Percentiles rank a stretch among this genome's conserved stretches.
phyloP scores from a whole-genome alignment of 2,329 filamentous ascomycete genomes.

The Apiospora saccharicola region DNA sequence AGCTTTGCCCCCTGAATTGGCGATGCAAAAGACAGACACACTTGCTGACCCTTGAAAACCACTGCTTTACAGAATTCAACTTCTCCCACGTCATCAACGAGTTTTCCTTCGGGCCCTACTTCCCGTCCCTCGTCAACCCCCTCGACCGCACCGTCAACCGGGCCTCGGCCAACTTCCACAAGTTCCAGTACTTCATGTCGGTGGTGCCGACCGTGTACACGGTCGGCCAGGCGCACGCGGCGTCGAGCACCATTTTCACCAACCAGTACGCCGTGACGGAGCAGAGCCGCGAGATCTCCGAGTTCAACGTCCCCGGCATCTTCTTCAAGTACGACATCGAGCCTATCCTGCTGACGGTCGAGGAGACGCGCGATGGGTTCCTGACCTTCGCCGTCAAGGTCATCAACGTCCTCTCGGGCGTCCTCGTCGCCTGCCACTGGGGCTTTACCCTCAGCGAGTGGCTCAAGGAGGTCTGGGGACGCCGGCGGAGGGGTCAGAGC shows the following conservation, averaged over 20 bases:
- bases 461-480: slow-evolving; percentile 64
- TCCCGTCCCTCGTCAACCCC: slow-evolving; percentile 90
- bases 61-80: slow-evolving; percentile 78
- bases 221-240: slow-evolving; percentile 53
- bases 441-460: slow-evolving; percentile 85
- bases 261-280: slow-evolving; percentile 99
- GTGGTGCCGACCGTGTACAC: slow-evolving; percentile 95
- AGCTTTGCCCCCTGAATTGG: background rate
- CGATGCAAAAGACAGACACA: background rate
- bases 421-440: slow-evolving; percentile 94
- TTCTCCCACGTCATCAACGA: slow-evolving; percentile 97
- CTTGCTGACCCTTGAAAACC: background rate
- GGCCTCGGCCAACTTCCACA: slow-evolving; percentile 83
- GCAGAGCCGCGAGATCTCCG: slow-evolving; percentile 75
- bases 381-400: slow-evolving; percentile 80
- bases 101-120: slow-evolving; percentile 96
- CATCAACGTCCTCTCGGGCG: slow-evolving; percentile 89
- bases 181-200: slow-evolving; percentile 97
- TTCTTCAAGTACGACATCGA: slow-evolving; percentile 99
- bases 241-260: slow-evolving; percentile 75
- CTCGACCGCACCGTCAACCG: slow-evolving; percentile 88
- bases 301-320: slow-evolving; percentile 81
- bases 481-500: slow-evolving; percentile 53
- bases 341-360: slow-evolving; percentile 86
- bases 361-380: slow-evolving; percentile 80